phyloP scores from a whole-genome alignment of 306 rosid species.

The Vigna angularis region DNA sequence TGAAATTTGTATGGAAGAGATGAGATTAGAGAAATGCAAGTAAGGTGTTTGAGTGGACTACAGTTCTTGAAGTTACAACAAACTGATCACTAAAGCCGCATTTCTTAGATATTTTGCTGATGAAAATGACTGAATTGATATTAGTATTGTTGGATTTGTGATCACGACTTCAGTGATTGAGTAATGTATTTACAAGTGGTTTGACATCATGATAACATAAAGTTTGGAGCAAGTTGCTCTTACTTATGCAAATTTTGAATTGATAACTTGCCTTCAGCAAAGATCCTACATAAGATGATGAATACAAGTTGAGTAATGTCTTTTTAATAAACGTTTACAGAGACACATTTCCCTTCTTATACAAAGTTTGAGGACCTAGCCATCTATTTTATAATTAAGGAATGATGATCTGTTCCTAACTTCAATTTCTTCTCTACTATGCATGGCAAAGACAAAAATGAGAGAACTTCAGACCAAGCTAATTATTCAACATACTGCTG shows the following conservation, averaged over 20 bases:
- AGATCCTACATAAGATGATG: background rate
- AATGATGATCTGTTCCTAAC: background rate
- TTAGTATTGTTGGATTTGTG: background rate
- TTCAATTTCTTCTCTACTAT: background rate
- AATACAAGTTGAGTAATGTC: background rate
- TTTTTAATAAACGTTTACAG: background rate
- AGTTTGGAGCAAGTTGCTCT: background rate
- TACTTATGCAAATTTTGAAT: background rate
- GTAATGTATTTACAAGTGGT: background rate
- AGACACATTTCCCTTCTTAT: background rate
- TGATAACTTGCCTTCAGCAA: background rate
- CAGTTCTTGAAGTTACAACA: background rate
- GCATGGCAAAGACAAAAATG: background rate
- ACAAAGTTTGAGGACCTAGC: background rate
- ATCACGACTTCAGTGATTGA: background rate
- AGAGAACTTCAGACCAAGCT: background rate
- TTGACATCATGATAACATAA: background rate
- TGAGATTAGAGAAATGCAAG: background rate
- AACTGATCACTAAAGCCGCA: background rate
- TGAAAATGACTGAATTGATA: background rate
- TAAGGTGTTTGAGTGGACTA: background rate
- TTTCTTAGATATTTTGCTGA: background rate
- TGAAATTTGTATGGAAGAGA: background rate
- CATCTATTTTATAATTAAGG: constrained; percentile 4
- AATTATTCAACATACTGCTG: background rate